These are phyloP conservation scores for Lepidium africanum DNA, from an alignment of 345 rosid genomes.

Conservation along the genomic window DNA sequence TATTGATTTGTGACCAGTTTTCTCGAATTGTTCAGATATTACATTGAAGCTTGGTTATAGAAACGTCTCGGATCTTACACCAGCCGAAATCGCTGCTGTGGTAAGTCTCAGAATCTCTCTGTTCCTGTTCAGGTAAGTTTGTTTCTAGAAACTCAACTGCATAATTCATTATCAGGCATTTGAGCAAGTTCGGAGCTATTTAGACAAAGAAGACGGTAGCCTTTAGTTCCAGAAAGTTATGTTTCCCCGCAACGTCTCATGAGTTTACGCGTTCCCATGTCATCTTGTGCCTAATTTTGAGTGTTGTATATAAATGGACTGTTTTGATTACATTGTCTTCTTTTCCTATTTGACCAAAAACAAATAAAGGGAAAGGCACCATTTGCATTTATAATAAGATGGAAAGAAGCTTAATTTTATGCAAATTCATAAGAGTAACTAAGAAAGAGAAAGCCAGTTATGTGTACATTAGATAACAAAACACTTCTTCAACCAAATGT, in stretches of 20 bases:
- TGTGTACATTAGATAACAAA: too few relatives aligned
- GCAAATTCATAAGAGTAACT: background rate
- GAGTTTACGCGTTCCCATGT: background rate
- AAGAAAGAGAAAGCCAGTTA: background rate
- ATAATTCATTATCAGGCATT: constrained; percentile 18
- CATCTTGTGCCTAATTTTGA: constrained; percentile 11
- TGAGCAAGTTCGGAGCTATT: constrained; percentile 19
- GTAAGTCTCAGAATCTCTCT: constrained; percentile 10
- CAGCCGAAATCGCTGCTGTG: constrained; percentile 64
- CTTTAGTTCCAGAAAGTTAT: background rate
- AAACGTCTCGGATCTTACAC: constrained; percentile 55
- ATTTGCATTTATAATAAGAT: constrained; percentile 1
- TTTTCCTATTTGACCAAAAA: background rate
- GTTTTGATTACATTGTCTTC: background rate
- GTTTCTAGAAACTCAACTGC: constrained; percentile 3
- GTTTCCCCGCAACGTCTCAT: background rate
- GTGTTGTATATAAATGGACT: constrained; percentile 1
- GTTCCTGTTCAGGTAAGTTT: background rate
- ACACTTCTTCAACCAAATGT: too few relatives aligned
- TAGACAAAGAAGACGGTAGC: constrained; percentile 2
- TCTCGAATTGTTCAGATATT: constrained; percentile 40
- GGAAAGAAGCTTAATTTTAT: background rate
- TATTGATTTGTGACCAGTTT: background rate
- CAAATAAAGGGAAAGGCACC: background rate
- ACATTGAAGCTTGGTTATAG: constrained; percentile 55